Conservation (phyloP, 352 stramenopile genomes). For the Paralagenidium karlingii region DNA sequence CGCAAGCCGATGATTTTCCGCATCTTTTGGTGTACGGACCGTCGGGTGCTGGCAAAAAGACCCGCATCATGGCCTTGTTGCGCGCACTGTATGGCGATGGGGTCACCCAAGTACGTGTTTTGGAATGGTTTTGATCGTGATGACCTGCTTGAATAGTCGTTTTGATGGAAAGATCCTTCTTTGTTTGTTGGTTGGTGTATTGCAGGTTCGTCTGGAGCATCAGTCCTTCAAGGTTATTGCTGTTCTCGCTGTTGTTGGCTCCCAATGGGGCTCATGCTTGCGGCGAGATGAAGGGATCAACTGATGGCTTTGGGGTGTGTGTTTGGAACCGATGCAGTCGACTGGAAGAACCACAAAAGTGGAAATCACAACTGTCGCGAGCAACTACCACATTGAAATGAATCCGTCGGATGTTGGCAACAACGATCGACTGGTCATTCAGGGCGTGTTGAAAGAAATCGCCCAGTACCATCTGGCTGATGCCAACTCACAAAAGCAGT, state of each 20-base stretch:
- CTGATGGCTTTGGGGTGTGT: too few species aligned
- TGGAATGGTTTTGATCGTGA: not conserved
- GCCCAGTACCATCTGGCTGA: constrained; percentile 84
- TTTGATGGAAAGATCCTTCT: not conserved
- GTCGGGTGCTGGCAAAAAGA: constrained; percentile 97
- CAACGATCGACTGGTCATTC: constrained; percentile 95
- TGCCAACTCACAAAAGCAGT: constrained; percentile 52
- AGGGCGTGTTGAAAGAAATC: constrained; percentile 99
- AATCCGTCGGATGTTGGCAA: constrained; percentile 95
- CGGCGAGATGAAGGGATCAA: too few species aligned
- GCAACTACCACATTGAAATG: constrained; percentile 99
- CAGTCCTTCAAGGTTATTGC: constrained; percentile 84
- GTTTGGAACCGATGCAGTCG: too few species aligned
- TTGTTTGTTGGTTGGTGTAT: not conserved
- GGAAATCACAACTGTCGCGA: constrained; percentile 96
- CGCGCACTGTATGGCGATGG: constrained; percentile 92
- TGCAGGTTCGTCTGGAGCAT: constrained; percentile 64
- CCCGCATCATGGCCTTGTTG: constrained; percentile 93
- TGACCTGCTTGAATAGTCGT: not conserved
- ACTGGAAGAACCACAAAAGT: constrained; percentile 89
- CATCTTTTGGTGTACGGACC: constrained; percentile 99
- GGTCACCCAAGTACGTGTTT: constrained; percentile 81
- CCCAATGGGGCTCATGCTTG: too few species aligned
- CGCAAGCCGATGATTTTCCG: constrained; percentile 74
- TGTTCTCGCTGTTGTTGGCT: constrained; percentile 6